Conservation (phyloP, 495 filamentous ascomycete genomes). For the Parachaetomium inaequale region DNA sequence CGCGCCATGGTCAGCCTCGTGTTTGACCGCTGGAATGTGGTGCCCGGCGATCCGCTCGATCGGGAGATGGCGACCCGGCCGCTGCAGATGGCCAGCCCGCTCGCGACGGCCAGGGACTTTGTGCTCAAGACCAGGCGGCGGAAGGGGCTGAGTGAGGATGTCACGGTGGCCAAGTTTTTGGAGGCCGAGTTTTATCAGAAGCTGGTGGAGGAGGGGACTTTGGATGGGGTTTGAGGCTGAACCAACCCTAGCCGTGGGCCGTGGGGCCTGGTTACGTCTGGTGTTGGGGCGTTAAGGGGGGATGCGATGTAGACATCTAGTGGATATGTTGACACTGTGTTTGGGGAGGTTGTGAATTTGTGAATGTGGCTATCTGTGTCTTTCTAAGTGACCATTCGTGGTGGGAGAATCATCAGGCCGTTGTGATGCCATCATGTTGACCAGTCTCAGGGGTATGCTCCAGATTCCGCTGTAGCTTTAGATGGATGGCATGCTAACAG, state of each 20-base stretch:
- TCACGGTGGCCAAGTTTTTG: constrained; percentile 90
- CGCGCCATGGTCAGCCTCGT: constrained; percentile 85
- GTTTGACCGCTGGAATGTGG: constrained; percentile 92
- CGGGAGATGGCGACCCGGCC: constrained; percentile 76
- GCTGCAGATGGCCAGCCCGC: constrained; percentile 78
- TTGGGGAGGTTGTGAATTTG: not conserved
- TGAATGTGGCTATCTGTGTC: not conserved
- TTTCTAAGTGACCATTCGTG: no score
- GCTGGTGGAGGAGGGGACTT: constrained; percentile 80
- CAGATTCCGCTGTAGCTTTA: not conserved
- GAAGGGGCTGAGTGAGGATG: constrained; percentile 93
- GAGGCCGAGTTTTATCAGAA: constrained; percentile 89
- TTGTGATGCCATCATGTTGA: not conserved
- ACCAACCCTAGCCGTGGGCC: not conserved
- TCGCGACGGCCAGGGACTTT: constrained; percentile 90
- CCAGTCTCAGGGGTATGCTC: not conserved
- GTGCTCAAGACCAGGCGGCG: constrained; percentile 90
- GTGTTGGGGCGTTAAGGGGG: not conserved
- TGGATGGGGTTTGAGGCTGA: constrained; percentile 48
- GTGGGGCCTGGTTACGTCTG: not conserved
- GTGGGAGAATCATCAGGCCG: not conserved
- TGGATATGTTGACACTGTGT: not conserved
- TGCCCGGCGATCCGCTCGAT: constrained; percentile 93
- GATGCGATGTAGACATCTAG: not conserved
- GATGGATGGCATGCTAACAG: not conserved